Evolutionary conservation across 305 asterid genomes (phyloP).

Genomic region (Fraxinus sp.): DNA sequence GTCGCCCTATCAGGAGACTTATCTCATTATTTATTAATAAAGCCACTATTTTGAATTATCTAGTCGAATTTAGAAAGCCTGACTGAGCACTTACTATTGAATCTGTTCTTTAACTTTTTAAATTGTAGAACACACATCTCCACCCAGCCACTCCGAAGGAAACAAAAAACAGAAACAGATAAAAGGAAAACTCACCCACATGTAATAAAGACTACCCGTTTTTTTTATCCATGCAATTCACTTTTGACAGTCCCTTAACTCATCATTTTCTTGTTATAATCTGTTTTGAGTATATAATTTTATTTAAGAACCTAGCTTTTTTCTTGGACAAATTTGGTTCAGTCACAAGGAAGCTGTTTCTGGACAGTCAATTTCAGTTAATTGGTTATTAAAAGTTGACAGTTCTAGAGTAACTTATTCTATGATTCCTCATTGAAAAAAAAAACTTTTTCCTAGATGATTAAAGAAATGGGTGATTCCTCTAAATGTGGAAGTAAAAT

Average conservation of each 20-base stretch:
- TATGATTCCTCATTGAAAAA: not conserved
- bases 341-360: not conserved
- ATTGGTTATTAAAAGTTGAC: not conserved
- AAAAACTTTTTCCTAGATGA: not conserved
- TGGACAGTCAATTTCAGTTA: not conserved
- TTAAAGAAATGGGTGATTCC: not conserved
- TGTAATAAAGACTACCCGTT: not conserved
- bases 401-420: not conserved
- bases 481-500: conserved; percentile 11
- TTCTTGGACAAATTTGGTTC: not conserved
- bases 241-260: not conserved
- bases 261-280: not conserved
- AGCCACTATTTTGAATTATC: not conserved
- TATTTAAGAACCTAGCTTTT: not conserved
- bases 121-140: not conserved
- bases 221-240: not conserved
- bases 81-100: not conserved
- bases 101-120: not conserved
- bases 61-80: not conserved
- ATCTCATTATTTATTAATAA: not conserved
- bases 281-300: not conserved
- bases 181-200: not conserved
- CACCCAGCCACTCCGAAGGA: not conserved
- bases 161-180: not conserved
- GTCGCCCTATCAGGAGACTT: not conserved